Conservation (phyloP, 2,329 filamentous ascomycete species). For the Aspergillus niger region DNA sequence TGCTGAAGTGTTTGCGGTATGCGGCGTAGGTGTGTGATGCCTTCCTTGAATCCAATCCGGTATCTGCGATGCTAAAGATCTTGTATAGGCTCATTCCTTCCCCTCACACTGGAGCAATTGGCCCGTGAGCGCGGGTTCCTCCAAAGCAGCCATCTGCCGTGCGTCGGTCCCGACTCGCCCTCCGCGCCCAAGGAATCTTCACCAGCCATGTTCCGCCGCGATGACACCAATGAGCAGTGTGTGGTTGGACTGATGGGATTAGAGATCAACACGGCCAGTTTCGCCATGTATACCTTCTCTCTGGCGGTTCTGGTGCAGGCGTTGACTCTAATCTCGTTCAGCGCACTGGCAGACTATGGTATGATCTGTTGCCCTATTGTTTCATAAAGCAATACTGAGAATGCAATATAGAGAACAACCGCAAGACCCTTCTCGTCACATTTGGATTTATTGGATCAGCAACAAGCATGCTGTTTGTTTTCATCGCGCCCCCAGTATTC, state of each 20-base stretch:
- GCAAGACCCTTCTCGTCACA: conserved; percentile 76
- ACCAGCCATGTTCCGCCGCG: conserved; percentile 18
- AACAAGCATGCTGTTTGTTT: conserved; percentile 83
- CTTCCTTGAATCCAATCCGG: neutral
- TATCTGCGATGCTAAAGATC: neutral
- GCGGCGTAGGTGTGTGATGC: conserved; percentile 61
- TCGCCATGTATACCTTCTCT: conserved; percentile 71
- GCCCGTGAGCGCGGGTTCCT: conserved; percentile 89
- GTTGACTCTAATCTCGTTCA: conserved; percentile 74
- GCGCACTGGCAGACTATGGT: conserved; percentile 73
- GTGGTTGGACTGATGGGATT: conserved; percentile 36
- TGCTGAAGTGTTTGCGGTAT: conserved; percentile 93
- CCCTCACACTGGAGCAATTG: conserved; percentile 87
- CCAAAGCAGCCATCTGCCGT: conserved; percentile 45
- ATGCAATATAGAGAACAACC: conserved; percentile 47
- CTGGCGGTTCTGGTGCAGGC: conserved; percentile 84
- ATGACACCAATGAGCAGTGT: conserved; percentile 34
- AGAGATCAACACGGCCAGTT: conserved; percentile 42
- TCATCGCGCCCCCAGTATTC: conserved; percentile 73
- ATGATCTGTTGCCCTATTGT: conserved; percentile 29
- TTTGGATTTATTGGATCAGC: conserved; percentile 79
- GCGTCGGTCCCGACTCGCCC: conserved; percentile 31
- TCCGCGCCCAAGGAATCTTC: conserved; percentile 19
- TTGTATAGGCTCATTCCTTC: conserved; percentile 76
- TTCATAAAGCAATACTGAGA: neutral